Conservation (phyloP, 805 yeast genomes). For the Ogataea nitratoaversa region DNA sequence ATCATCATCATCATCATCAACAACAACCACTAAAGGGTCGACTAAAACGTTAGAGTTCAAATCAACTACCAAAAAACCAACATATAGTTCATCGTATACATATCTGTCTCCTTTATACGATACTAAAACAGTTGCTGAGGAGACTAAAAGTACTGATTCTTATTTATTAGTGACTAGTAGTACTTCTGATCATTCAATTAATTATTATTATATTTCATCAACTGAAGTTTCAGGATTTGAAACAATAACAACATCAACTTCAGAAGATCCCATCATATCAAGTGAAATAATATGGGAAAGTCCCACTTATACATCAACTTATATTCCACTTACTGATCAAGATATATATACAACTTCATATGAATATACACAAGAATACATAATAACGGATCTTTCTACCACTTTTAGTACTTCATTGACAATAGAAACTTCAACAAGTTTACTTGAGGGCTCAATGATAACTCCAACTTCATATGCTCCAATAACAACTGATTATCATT, state of each 20-base stretch:
- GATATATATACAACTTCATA: constrained; percentile 13
- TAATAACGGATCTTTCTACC: constrained; percentile 25
- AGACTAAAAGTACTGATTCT: background rate
- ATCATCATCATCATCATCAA: background rate
- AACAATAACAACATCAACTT: too few relatives aligned
- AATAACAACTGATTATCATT: constrained; percentile 26
- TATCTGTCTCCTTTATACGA: background rate
- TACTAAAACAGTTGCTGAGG: background rate
- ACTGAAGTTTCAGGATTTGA: background rate
- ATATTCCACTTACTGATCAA: background rate
- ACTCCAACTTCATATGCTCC: constrained; percentile 17
- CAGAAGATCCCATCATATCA: background rate
- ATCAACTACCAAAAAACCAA: constrained; percentile 1
- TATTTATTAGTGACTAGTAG: background rate
- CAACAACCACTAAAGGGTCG: background rate
- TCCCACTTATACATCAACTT: background rate
- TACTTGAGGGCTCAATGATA: constrained; percentile 9
- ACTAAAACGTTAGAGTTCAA: background rate
- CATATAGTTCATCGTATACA: background rate
- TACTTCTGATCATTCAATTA: background rate
- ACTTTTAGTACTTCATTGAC: constrained; percentile 23
- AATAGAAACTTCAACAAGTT: constrained; percentile 17
- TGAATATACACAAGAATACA: constrained; percentile 26
- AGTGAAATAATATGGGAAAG: background rate
- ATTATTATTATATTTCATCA: background rate